Conservation (phyloP, 1,284 basidiomycete genomes). For the Rhodotorula sp. region DNA sequence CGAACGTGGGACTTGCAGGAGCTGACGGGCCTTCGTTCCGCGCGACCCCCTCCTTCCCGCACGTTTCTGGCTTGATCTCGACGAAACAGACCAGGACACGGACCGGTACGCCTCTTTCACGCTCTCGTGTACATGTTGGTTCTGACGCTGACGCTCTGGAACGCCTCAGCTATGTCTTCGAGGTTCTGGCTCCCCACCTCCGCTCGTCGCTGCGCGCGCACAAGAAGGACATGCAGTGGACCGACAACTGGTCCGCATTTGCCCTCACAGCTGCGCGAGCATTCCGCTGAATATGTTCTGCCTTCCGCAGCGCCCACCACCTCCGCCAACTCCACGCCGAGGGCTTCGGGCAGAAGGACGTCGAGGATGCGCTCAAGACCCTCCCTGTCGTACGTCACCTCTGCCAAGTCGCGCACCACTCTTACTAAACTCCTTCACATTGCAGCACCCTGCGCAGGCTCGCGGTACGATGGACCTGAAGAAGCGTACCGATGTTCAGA, state of each 20-base stretch:
- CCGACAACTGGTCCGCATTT: constrained; percentile 80
- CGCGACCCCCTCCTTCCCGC: not conserved
- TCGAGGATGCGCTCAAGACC: constrained; percentile 71
- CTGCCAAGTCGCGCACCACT: not conserved
- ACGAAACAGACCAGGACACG: constrained; percentile 80
- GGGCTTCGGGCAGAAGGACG: constrained; percentile 70
- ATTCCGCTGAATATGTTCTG: not conserved
- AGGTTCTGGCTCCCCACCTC: constrained; percentile 81
- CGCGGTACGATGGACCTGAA: constrained; percentile 74
- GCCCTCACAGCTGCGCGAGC: not conserved
- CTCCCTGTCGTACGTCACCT: constrained; percentile 77
- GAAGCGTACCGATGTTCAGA: constrained; percentile 55
- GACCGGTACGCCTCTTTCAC: constrained; percentile 60
- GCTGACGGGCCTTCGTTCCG: not conserved
- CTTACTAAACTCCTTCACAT: not conserved
- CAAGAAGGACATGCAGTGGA: constrained; percentile 75
- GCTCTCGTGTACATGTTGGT: too few relatives aligned
- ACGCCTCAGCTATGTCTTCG: constrained; percentile 70
- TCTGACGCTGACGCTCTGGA: not conserved
- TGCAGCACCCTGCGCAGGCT: constrained; percentile 92
- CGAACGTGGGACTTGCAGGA: accelerated
- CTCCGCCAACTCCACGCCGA: constrained; percentile 64
- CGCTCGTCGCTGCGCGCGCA: constrained; percentile 78
- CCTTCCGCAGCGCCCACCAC: constrained; percentile 39
- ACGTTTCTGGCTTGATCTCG: too few relatives aligned